Evolutionary conservation across 495 filamentous ascomycete species (phyloP).

Genomic region (Xylaria curta): DNA sequence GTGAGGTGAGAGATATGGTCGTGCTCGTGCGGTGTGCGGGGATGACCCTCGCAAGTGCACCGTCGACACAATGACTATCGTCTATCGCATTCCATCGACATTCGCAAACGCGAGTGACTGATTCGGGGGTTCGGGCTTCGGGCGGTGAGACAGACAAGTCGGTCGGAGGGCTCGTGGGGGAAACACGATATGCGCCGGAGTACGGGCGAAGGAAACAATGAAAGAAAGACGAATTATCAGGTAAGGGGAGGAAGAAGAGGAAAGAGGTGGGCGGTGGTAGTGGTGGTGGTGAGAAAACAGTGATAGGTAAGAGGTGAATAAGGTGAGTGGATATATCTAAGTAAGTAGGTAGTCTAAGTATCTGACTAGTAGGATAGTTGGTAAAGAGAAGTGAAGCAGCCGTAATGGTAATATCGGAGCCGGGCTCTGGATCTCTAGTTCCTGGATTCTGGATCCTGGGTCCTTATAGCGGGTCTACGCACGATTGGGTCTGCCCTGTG

Average conservation of each 20-base stretch:
- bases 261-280: neutral
- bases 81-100: constrained; percentile 57
- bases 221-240: constrained; percentile 1
- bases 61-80: constrained; percentile 52
- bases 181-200: constrained; percentile 19
- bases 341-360: neutral
- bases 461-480: constrained; percentile 17
- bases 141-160: constrained; percentile 6
- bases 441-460: neutral
- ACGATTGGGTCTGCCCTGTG: neutral
- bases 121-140: constrained; percentile 13
- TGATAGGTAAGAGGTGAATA: neutral
- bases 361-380: constrained; percentile 10
- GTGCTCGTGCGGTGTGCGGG: constrained; percentile 56
- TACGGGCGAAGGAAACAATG: neutral
- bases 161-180: constrained; percentile 7
- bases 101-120: constrained; percentile 23
- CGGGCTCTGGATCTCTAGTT: neutral
- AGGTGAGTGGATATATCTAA: constrained; percentile 9
- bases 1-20: constrained; percentile 31
- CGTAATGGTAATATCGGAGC: constrained; percentile 12
- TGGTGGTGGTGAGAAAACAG: neutral
- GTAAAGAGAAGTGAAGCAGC: neutral
- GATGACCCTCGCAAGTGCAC: constrained; percentile 59
- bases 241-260: constrained; percentile 2